These are phyloP conservation scores for Fusarium marasasianum DNA, from an alignment of 2,329 filamentous ascomycete species.

Conservation along the genomic window DNA sequence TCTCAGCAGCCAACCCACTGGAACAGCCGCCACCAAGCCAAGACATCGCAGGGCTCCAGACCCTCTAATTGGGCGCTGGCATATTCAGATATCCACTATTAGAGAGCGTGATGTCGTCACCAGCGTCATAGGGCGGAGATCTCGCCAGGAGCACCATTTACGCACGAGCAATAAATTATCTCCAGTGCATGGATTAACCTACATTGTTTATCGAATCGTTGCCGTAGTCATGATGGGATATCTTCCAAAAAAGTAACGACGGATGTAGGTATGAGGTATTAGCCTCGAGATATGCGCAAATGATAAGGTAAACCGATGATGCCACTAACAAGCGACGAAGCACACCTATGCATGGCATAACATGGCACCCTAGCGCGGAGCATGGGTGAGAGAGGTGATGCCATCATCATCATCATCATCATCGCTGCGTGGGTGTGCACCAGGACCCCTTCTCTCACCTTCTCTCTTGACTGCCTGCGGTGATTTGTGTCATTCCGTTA, in stretches of 20 bases:
- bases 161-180: not conserved
- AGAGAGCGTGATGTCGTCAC: constrained; percentile 40
- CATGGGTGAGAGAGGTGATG: constrained; percentile 29
- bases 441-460: constrained; percentile 9
- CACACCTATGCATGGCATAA: constrained; percentile 2
- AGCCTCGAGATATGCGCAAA: constrained; percentile 2
- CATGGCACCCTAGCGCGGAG: not conserved
- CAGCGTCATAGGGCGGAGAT: constrained; percentile 43
- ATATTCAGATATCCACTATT: constrained; percentile 6
- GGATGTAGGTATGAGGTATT: constrained; percentile 18
- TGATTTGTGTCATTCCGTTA: constrained; percentile 7
- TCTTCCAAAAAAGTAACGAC: constrained; percentile 5
- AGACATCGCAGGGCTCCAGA: not conserved
- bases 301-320: constrained; percentile 24
- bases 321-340: constrained; percentile 19
- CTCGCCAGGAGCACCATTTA: constrained; percentile 27
- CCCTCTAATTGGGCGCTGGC: constrained; percentile 11
- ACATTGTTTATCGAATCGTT: constrained; percentile 7
- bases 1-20: constrained; percentile 28
- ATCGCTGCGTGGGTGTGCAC: constrained; percentile 23
- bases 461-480: not conserved
- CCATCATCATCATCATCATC: constrained; percentile 28
- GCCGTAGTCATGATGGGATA: not conserved
- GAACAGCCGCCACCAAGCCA: constrained; percentile 28
- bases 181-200: constrained; percentile 1